Conservation (phyloP, 1,139 yeast species). For the Scheffersomyces segobiensis region DNA sequence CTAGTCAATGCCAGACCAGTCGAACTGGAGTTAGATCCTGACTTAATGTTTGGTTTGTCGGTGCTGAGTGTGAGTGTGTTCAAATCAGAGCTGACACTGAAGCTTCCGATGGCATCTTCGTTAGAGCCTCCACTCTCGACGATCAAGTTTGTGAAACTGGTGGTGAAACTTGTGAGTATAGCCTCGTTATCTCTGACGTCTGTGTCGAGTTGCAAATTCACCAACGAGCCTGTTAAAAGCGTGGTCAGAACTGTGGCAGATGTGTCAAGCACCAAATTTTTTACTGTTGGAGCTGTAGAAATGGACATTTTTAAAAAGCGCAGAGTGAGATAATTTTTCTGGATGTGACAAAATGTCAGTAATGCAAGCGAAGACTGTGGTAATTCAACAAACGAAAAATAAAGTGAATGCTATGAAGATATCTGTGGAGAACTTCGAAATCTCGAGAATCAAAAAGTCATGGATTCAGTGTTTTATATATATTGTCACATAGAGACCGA, state of each 20-base stretch:
- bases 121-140: not conserved
- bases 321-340: not conserved
- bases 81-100: not conserved
- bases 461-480: not conserved
- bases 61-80: not conserved
- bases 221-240: not conserved
- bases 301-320: not conserved
- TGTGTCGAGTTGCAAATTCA: not conserved
- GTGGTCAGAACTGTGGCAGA: not conserved
- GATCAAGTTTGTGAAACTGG: not conserved
- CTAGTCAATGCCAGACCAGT: not conserved
- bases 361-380: not conserved
- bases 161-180: not conserved
- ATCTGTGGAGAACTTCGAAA: not conserved
- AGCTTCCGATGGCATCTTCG: not conserved
- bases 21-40: not conserved
- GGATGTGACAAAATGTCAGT: not conserved
- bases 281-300: not conserved
- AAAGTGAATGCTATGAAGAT: not conserved
- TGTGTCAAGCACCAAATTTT: not conserved
- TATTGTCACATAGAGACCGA: too few species aligned
- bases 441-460: not conserved
- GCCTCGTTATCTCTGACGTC: not conserved
- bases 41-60: not conserved
- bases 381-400: not conserved